Evolutionary conservation across 2,329 filamentous ascomycete species (phyloP), one percentile per base, ranked within the genome.

Genomic region (Massarina eburnea): DNA sequence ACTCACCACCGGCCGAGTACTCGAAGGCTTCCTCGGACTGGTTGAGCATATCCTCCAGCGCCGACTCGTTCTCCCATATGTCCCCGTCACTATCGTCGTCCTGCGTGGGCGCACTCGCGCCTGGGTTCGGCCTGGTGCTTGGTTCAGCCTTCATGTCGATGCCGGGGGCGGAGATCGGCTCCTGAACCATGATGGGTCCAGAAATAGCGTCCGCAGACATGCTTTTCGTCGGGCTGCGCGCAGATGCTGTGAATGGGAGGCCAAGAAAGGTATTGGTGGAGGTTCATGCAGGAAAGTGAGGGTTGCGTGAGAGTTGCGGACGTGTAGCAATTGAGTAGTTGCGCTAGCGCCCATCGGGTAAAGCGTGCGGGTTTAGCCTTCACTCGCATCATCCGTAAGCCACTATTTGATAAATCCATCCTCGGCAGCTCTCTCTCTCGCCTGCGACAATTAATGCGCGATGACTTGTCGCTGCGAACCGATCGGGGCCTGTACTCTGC

Each of bases 31-130:
- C 57, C 14, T 57, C 59, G 8, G 35, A 38, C 44, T 66, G 59
- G 45, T 68, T 62, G 20, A 68, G 54, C 12, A 69, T 64, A 53
- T 67, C 62, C 42, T 69, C 67, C 39, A 61, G 64, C 37, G 62
- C 51, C 22, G 64, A 71, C 15, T 58, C 59, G 41, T 55, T 53
- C 43, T 68, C 66, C 64, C 60, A 65, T 22, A 54, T 49, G 43
- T 58, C 58, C 42, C 55, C 64, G 32, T 67, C 59, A 20, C 55
- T 51, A 10, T 46, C 39, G 19, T 57, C 51, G 21, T 48, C 48
- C 19, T 53, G 41, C 8, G 55, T 45, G 20, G 52, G 29, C 32
- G 56, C 54, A 39, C 51, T 27, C 27, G 27, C 54, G 36, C 52
- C 42, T 48, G 40, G 51, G 49, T 33, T 41, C 36, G 49, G 37